Base-by-base conservation (phyloP, 2,329 filamentous ascomycete genomes). In the Alternaria sp. region DNA sequence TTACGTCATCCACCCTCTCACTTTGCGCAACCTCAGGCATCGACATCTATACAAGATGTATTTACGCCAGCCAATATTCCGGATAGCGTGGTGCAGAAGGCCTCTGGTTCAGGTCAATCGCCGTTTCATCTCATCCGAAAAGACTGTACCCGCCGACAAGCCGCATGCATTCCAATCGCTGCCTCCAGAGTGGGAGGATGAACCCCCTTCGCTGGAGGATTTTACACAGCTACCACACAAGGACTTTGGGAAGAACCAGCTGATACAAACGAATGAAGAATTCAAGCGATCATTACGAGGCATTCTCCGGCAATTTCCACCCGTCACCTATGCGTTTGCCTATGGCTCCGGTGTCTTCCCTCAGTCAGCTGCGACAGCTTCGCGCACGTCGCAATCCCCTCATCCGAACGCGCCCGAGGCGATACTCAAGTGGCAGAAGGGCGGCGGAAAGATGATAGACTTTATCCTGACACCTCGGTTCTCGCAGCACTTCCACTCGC, bases 321-420 rank as follows among this genome's bases (percentile, higher is more conserved):
- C 95, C 0, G 97, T 99, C 68, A 89, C 94, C 57, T 98, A 98
- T 82, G 94, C 94, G 14, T 97, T 99, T 78, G 95, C 95, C 2
- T 99, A 99, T 75, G 95, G 95, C 22, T 98, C 94, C 6, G 95
- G 95, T 4, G 95, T 99, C 10, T 99, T 99, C 74, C 89, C 94
- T 0, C 95, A 99, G 77, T 82, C 82, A 50, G 85, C 85, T 67
- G 77, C 78, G 43, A 77, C 76, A 38, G 78, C 82, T 45, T 75
- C 81, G 74, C 79, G 81, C 62, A 79, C 82, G 62, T 82, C 89
- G 52, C 83, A 87, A 52, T 87, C 89, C 20, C 87, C 94, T 25
- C 94, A 98, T 74, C 90, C 94, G 7, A 90, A 93, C 63, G 90
- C 94, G 2, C 92, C 93, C 1, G 84, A 89, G 54, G 92, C 92